Evolutionary conservation across 176 grass and related monocot species (phyloP).

Genomic region (Carex pumila): DNA sequence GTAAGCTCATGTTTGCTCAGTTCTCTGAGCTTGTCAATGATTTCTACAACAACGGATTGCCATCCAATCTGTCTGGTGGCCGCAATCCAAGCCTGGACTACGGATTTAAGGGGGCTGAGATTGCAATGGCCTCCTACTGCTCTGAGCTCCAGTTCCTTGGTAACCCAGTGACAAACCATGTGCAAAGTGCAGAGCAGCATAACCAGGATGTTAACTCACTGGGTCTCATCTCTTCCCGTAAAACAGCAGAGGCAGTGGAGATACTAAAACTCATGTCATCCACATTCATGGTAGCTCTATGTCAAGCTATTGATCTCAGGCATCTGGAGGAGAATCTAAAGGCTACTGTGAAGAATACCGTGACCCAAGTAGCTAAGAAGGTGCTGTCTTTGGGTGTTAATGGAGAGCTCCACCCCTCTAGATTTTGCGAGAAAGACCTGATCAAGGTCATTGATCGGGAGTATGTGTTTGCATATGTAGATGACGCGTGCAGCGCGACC

Average conservation of each 20-base stretch:
- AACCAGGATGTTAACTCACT: slow-evolving; percentile 93
- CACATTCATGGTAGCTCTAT: slow-evolving; percentile 60
- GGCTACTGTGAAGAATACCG: slow-evolving; percentile 56
- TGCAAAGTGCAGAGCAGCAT: slow-evolving; percentile 94
- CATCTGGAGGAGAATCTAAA: slow-evolving; percentile 87
- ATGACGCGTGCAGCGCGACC: slow-evolving; percentile 29
- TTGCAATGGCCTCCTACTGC: slow-evolving; percentile 89
- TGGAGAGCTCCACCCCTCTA: slow-evolving; percentile 38
- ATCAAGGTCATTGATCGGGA: slow-evolving; percentile 28
- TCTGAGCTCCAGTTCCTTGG: slow-evolving; percentile 86
- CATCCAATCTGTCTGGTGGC: slow-evolving; percentile 74
- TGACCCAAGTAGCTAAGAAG: slow-evolving; percentile 28
- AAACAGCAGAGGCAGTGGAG: slow-evolving; percentile 78
- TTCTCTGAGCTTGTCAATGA: slow-evolving; percentile 90
- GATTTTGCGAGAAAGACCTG: slow-evolving; percentile 44
- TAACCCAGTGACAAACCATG: slow-evolving; percentile 86
- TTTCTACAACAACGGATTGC: slow-evolving; percentile 82
- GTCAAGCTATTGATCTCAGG: slow-evolving; percentile 62
- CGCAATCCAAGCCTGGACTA: slow-evolving; percentile 90
- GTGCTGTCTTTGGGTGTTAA: slow-evolving; percentile 24
- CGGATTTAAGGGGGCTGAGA: slow-evolving; percentile 86
- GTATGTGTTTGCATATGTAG: slow-evolving; percentile 31
- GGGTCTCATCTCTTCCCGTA: slow-evolving; percentile 80
- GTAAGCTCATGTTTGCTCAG: slow-evolving; percentile 97
- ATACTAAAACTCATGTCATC: slow-evolving; percentile 90